phyloP scores from a whole-genome alignment of 78 protist genomes.

The Dictyostelium citrinum region DNA sequence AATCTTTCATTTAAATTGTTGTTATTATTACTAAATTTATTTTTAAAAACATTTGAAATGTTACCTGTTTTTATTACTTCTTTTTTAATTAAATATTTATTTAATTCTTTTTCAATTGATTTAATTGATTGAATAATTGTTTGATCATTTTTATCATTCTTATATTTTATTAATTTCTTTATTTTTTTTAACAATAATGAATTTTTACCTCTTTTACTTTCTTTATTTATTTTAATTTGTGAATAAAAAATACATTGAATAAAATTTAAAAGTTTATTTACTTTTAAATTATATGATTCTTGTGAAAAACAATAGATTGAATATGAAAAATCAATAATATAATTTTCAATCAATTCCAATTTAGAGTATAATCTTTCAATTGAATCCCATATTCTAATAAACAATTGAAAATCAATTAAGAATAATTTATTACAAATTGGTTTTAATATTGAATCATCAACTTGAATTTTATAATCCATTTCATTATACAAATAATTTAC shows the following conservation, averaged over 20 bases:
- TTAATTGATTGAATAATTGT: neutral
- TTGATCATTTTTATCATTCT: neutral
- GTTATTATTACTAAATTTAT: neutral
- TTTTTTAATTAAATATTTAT: neutral
- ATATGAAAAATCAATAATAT: neutral
- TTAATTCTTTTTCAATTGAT: neutral
- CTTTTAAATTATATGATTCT: neutral
- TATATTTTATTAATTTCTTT: neutral
- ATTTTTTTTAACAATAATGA: neutral
- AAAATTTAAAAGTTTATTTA: neutral
- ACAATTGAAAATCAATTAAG: neutral
- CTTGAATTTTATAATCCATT: neutral
- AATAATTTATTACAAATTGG: neutral
- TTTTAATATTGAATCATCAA: neutral
- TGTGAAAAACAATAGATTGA: neutral
- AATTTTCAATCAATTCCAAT: neutral
- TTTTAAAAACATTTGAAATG: neutral
- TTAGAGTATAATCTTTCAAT: neutral
- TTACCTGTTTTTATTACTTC: neutral
- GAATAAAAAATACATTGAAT: neutral
- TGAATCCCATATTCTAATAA: neutral
- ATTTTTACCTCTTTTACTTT: neutral
- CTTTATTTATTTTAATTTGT: neutral
- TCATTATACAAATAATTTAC: neutral
- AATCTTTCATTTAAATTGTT: neutral